phyloP scores from a whole-genome alignment of 2,329 filamentous ascomycete genomes.

The Didymella glomerata region DNA sequence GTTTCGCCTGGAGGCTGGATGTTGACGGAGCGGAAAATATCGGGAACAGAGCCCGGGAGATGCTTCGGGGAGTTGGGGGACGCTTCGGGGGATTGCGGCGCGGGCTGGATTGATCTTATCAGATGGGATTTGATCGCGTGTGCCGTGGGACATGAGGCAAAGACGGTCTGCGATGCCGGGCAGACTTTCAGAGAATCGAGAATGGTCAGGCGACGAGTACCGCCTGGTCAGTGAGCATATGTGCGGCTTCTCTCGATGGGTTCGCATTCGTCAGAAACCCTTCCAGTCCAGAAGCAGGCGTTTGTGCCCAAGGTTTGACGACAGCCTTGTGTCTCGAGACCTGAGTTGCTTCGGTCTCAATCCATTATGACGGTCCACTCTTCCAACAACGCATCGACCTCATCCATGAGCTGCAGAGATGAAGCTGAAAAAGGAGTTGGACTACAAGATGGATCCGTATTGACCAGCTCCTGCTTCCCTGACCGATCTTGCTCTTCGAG shows the following conservation, averaged over 20 bases:
- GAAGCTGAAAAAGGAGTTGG: no score
- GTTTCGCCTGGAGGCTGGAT: not conserved
- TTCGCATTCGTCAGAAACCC: no score
- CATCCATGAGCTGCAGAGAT: not conserved
- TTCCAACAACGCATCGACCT: not conserved
- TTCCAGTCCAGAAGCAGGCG: no score
- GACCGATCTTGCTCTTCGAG: no score
- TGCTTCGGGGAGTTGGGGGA: conserved; percentile 1
- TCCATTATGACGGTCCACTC: not conserved
- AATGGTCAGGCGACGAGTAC: not conserved
- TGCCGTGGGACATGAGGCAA: not conserved
- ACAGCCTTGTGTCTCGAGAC: no score
- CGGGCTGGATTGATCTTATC: not conserved
- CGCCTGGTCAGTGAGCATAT: no score
- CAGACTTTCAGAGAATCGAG: not conserved
- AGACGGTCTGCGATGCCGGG: not conserved
- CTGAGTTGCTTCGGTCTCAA: no score
- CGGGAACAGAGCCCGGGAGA: not conserved
- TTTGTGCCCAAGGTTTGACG: no score
- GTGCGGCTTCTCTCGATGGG: no score
- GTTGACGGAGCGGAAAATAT: conserved; percentile 2
- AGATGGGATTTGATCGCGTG: conserved; percentile 1
- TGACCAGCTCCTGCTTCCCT: no score
- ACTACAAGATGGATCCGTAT: no score
- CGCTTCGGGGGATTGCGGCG: not conserved